Percentiles rank a stretch among this genome's conserved stretches.
Evolutionary conservation across 129 eudicot genomes (phyloP).

Genomic region (Flaveria trinervia): DNA sequence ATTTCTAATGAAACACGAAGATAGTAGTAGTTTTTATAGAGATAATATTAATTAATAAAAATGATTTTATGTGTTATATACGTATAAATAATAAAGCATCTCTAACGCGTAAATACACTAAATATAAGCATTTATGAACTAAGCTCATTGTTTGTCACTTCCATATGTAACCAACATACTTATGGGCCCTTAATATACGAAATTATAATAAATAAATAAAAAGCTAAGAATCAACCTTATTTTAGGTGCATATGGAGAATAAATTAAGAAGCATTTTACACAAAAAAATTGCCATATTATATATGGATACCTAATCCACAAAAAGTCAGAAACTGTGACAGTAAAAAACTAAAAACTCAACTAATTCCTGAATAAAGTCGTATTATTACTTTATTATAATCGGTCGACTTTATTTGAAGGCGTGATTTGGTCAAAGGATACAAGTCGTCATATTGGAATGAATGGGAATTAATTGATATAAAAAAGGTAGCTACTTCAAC

Average conservation of each 20-base stretch:
- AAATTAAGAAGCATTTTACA: not conserved
- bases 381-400: not conserved
- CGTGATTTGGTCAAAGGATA: constrained; percentile 27
- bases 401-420: constrained; percentile 27
- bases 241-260: constrained; percentile 17
- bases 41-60: no score
- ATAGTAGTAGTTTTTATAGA: no score
- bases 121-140: not conserved
- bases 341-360: constrained; percentile 16
- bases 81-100: no score
- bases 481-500: constrained; percentile 16
- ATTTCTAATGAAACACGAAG: no score
- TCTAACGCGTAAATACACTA: no score
- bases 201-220: not conserved
- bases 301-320: constrained; percentile 14
- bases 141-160: not conserved
- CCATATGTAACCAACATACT: not conserved
- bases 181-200: not conserved
- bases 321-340: constrained; percentile 31
- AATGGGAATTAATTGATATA: not conserved
- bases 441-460: constrained; percentile 39
- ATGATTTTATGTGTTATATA: no score
- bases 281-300: no score
- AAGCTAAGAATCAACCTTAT: constrained; percentile 22
- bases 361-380: constrained; percentile 15